phyloP scores from a whole-genome alignment of 192 early-diverging fungal species.

The Gaertneriomyces sp. region DNA sequence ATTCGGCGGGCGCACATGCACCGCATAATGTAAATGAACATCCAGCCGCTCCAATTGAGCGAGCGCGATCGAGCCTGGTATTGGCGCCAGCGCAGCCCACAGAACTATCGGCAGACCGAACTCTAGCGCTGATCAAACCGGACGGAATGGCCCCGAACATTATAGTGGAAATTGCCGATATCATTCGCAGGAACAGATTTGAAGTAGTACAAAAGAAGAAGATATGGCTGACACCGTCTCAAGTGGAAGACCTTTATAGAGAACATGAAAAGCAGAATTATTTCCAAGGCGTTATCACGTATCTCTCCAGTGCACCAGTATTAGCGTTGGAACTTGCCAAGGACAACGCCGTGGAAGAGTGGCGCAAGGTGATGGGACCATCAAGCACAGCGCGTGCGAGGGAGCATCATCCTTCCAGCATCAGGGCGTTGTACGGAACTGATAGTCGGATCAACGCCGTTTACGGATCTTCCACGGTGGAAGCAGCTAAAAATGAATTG shows the following conservation, averaged over 20 bases:
- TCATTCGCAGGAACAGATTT: conserved; percentile 47
- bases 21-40: too few relatives aligned
- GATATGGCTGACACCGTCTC: conserved; percentile 46
- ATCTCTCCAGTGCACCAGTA: conserved; percentile 52
- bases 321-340: conserved; percentile 48
- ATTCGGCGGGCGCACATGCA: too few relatives aligned
- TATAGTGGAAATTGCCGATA: conserved; percentile 45
- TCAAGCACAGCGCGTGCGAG: conserved; percentile 43
- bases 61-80: too few relatives aligned
- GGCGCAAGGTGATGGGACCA: conserved; percentile 57
- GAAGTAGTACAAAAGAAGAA: conserved; percentile 44
- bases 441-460: conserved; percentile 57
- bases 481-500: conserved; percentile 42
- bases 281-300: conserved; percentile 42
- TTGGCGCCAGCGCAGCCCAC: too few relatives aligned
- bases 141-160: conserved; percentile 53
- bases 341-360: conserved; percentile 46
- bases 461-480: conserved; percentile 46
- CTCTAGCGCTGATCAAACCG: conserved; percentile 61
- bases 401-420: conserved; percentile 45
- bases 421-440: conserved; percentile 52
- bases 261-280: conserved; percentile 50
- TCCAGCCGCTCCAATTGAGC: too few relatives aligned
- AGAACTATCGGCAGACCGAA: conserved; percentile 31
- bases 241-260: conserved; percentile 50